Evolutionary conservation across 129 eudicot species (phyloP).

Genomic region (Scalesia atractyloides): DNA sequence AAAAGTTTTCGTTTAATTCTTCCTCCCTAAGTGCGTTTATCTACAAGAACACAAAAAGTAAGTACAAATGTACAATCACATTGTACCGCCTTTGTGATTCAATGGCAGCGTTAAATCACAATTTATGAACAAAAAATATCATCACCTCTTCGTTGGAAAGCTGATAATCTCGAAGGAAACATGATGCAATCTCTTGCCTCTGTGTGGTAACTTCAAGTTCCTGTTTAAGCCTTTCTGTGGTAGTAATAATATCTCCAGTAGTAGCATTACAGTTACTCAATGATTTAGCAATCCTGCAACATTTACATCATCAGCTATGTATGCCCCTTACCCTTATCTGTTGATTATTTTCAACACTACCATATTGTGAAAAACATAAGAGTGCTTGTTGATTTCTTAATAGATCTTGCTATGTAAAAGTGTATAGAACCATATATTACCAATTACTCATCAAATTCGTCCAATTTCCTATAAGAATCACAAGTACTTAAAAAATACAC

Average conservation of each 20-base stretch:
- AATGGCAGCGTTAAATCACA: conserved; percentile 5
- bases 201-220: conserved; percentile 87
- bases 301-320: conserved; percentile 5
- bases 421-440: too few relatives aligned
- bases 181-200: conserved; percentile 97
- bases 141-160: conserved; percentile 89
- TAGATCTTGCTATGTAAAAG: not conserved
- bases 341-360: not conserved
- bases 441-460: too few relatives aligned
- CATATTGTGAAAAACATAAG: conserved; percentile 7
- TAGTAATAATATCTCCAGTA: conserved; percentile 90
- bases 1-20: conserved; percentile 81
- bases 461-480: too few relatives aligned
- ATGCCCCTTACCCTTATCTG: not conserved
- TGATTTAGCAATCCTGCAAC: conserved; percentile 77
- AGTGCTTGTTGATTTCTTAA: not conserved
- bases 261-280: conserved; percentile 82
- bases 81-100: not conserved
- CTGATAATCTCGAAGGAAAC: conserved; percentile 94
- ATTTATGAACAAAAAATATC: not conserved
- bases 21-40: conserved; percentile 91
- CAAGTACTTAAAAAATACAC: too few relatives aligned
- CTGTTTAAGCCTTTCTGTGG: conserved; percentile 94
- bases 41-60: conserved; percentile 36
- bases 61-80: conserved; percentile 21